Evolutionary conservation across 75 land plant species (phyloP), one percentile per base, ranked within the genome.

Genomic region (Picea sitchensis): DNA sequence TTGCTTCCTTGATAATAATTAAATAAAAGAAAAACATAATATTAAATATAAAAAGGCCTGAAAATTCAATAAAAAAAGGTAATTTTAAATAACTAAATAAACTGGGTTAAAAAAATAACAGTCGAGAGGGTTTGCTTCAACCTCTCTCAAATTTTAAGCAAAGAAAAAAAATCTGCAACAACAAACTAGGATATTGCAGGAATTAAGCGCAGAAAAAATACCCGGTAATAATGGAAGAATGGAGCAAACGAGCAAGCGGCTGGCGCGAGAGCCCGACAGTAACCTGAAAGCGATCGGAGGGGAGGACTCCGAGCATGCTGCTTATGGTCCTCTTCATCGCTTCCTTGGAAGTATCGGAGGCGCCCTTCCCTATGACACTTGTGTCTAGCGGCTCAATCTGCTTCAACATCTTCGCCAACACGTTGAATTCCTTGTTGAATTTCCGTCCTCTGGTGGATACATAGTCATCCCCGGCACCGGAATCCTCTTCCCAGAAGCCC

Each of bases 301-400:
- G 89, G 20, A 87, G 83, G 4, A 87, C 32, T 2, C 89, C 89
- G 3, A 87, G 77, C 84, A 87, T 87, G 18, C 73, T 62, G 4
- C 86, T 84, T 21, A 87, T 87, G 15, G 89, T 84, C 78, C 79
- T 72, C 84, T 87, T 87, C 89, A 87, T 87, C 14, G 89, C 76
- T 54, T 84, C 89, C 82, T 73, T 82, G 21, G 89, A 80, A 14
- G 80, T 36, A 5, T 41, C 76, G 2, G 89, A 80, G 58, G 82
- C 86, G 5, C 80, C 89, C 74, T 87, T 80, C 59, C 77, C 75
- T 31, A 87, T 79, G 54, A 84, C 65, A 23, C 80, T 59, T 1
- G 14, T 80, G 31, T 87, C 86, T 0, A 87, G 75, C 1, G 86
- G 86, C 75, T 84, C 78, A 21, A 87, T 87, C 76, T 54, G 71